Evolutionary conservation across 2,329 filamentous ascomycete genomes (phyloP), one percentile per base, ranked within the genome.

Genomic region (Stachybotrys chartarum): DNA sequence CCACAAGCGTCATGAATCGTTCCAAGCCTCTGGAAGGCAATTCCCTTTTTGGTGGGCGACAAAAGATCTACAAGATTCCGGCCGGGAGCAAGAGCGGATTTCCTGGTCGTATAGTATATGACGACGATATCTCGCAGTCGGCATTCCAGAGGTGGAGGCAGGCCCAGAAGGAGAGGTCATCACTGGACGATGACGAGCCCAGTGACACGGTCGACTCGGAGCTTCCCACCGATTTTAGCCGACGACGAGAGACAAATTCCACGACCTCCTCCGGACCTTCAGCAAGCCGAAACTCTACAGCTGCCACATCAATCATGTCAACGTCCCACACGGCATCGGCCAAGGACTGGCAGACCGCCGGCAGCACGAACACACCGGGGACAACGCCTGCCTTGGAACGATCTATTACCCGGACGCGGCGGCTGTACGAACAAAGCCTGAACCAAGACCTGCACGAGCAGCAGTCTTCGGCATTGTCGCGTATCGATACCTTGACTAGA

Each of bases 31-130:
- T 83, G 1, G 93, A 97, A 67, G 91, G 93, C 50, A 99, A 97
- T 67, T 88, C 90, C 62, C 72, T 99, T 55, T 99, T 99, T 71
- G 94, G 94, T 56, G 94, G 94, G 16, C 85, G 94, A 49, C 94
- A 97, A 69, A 97, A 97, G 74, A 87, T 97, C 44, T 97, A 95
- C 72, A 92, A 91, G 70, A 89, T 96, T 60, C 79, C 88, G 0
- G 77, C 76, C 4, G 78, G 78, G 30, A 70, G 70, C 48, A 77
- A 76, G 3, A 66, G 64, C 16, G 75, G 76, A 18, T 80, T 78
- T 50, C 82, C 90, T 77, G 75, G 78, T 50, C 88, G 89, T 81
- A 30, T 86, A 83, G 60, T 85, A 0, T 70, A 96, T 2, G 91
- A 95, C 30, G 86, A 94, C 61, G 94, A 99, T 69, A 82, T 97